Percentiles rank a stretch among this genome's conserved stretches.
Evolutionary conservation across 192 early-diverging fungal species (phyloP).

Genomic region (Backusella sp.): DNA sequence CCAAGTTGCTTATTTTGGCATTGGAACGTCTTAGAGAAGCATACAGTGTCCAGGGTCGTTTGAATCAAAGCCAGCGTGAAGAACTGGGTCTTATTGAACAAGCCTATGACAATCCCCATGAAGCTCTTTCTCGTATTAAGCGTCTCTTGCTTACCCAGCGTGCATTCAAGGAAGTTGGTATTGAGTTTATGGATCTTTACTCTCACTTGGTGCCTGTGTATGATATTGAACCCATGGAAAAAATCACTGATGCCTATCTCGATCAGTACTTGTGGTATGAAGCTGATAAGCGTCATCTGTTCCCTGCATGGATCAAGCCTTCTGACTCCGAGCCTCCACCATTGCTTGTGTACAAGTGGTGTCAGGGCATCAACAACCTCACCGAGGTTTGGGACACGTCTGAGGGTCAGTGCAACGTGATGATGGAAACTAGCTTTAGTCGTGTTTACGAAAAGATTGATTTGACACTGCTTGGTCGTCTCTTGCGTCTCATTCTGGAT

Average conservation of each 20-base stretch:
- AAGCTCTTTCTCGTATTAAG: constrained; percentile 86
- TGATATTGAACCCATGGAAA: constrained; percentile 98
- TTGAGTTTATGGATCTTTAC: constrained; percentile 99
- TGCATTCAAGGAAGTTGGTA: constrained; percentile 98
- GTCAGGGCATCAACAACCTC: constrained; percentile 98
- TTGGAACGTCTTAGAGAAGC: constrained; percentile 94
- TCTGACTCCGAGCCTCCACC: constrained; percentile 96
- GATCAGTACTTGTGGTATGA: constrained; percentile 99
- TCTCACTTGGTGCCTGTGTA: constrained; percentile 96
- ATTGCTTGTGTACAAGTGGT: constrained; percentile 96
- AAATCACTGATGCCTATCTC: constrained; percentile 98
- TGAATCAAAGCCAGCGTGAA: constrained; percentile 96
- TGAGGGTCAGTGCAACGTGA: constrained; percentile 91
- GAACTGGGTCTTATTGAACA: constrained; percentile 98
- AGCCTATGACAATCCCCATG: constrained; percentile 96
- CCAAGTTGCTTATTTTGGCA: constrained; percentile 95
- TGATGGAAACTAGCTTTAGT: constrained; percentile 93
- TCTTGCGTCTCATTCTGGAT: constrained; percentile 94
- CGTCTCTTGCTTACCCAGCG: constrained; percentile 94
- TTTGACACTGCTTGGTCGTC: constrained; percentile 90
- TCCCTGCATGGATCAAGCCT: constrained; percentile 99
- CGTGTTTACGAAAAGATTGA: constrained; percentile 97
- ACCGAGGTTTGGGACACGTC: constrained; percentile 92
- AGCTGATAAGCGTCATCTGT: constrained; percentile 94
- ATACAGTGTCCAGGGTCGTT: constrained; percentile 90